These are phyloP conservation scores for Pistacia atlantica DNA, from an alignment of 345 rosid species.

Conservation along the genomic window DNA sequence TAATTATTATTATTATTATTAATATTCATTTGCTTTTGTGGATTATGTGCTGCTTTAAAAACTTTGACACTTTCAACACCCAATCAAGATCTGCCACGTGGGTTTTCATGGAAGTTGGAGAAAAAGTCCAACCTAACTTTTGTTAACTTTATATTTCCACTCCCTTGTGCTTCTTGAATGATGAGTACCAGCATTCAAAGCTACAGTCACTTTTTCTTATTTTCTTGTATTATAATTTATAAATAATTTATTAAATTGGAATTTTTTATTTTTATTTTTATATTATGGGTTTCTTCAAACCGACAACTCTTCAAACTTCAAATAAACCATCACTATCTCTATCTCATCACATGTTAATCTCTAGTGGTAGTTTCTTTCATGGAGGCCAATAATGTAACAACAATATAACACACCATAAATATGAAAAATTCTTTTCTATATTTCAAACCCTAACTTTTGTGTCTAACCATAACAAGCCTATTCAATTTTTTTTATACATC, in stretches of 20 bases:
- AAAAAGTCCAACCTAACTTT: background rate
- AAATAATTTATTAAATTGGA: too few species aligned
- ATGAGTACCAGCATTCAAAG: too few species aligned
- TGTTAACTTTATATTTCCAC: background rate
- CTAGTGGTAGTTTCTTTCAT: background rate
- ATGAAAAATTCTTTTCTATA: background rate
- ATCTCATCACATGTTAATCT: background rate
- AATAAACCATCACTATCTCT: background rate
- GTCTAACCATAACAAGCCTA: too few species aligned
- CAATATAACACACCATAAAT: background rate
- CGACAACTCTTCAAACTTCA: background rate
- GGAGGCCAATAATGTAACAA: too few species aligned
- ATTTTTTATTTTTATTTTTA: too few species aligned
- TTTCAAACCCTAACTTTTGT: background rate
- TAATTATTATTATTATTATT: too few species aligned
- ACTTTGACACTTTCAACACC: too few species aligned
- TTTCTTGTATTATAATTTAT: too few species aligned
- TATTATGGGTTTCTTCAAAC: too few species aligned
- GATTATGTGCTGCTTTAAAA: too few species aligned
- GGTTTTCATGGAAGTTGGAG: constrained; percentile 23
- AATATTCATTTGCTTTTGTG: too few species aligned
- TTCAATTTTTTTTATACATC: too few species aligned
- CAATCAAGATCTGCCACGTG: constrained; percentile 29
- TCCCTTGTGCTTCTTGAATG: background rate
- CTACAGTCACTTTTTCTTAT: background rate